Evolutionary conservation across 306 rosid species (phyloP).

Genomic region (Glycine latifolia): DNA sequence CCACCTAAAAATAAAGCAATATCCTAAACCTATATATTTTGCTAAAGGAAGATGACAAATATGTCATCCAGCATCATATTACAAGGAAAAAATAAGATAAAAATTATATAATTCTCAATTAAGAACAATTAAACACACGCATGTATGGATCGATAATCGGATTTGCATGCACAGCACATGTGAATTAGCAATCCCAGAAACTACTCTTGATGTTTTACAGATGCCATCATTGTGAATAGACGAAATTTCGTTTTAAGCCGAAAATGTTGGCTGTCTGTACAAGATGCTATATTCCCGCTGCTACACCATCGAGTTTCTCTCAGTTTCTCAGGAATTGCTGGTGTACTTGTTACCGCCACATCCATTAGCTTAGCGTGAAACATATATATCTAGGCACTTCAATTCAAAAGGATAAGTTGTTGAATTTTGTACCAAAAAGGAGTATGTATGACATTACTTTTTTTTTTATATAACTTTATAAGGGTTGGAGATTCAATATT

Average conservation of each 20-base stretch:
- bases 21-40: too few relatives aligned
- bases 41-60: too few relatives aligned
- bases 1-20: too few relatives aligned
- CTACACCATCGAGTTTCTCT: conserved; percentile 6
- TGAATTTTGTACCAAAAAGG: too few relatives aligned
- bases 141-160: neutral
- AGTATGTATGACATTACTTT: too few relatives aligned
- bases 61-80: too few relatives aligned
- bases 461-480: too few relatives aligned
- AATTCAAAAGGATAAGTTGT: neutral
- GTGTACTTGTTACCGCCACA: neutral
- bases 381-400: neutral
- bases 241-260: conserved; percentile 8
- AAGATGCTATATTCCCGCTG: conserved; percentile 52
- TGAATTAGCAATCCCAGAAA: conserved; percentile 7
- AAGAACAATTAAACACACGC: too few relatives aligned
- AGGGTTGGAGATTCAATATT: too few relatives aligned
- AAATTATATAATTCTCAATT: too few relatives aligned
- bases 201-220: conserved; percentile 6
- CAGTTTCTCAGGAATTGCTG: neutral
- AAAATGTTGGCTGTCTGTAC: conserved; percentile 33
- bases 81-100: too few relatives aligned
- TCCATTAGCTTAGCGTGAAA: conserved; percentile 1
- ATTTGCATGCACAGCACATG: neutral
- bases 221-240: neutral